These are phyloP conservation scores for Setomelanomma holmii DNA, from an alignment of 2,329 filamentous ascomycete genomes.

Conservation along the genomic window DNA sequence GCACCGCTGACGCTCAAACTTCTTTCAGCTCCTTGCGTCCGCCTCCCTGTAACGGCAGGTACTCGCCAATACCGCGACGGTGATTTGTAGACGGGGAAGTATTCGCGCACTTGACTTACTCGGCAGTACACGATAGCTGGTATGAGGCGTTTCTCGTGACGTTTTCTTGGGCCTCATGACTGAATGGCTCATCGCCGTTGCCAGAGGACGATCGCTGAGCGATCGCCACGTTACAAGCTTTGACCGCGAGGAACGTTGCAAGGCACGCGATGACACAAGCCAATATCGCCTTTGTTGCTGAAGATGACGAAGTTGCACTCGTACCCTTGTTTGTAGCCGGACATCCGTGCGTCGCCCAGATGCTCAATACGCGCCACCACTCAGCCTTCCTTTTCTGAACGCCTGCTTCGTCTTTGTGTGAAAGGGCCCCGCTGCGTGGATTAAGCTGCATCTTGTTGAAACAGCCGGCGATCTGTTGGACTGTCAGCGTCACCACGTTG, in stretches of 20 bases:
- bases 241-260: slow-evolving; percentile 15
- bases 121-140: slow-evolving; percentile 12
- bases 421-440: slow-evolving; percentile 2
- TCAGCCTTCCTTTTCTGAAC: slow-evolving; percentile 14
- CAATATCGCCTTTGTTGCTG: slow-evolving; percentile 34
- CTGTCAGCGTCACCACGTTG: slow-evolving; percentile 22
- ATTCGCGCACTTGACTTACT: slow-evolving; percentile 1
- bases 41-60: slow-evolving; percentile 20
- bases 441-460: slow-evolving; percentile 15
- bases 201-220: slow-evolving; percentile 21
- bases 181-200: slow-evolving; percentile 12
- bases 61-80: slow-evolving; percentile 15
- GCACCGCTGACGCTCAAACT: slow-evolving; percentile 26
- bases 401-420: slow-evolving; percentile 5
- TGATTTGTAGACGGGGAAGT: slow-evolving; percentile 2
- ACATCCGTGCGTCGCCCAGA: slow-evolving; percentile 21
- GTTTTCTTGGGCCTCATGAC: slow-evolving; percentile 23
- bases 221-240: slow-evolving; percentile 27
- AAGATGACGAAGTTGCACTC: slow-evolving; percentile 36
- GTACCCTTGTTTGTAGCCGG: slow-evolving; percentile 31
- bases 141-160: slow-evolving; percentile 16
- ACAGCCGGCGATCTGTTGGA: slow-evolving; percentile 2
- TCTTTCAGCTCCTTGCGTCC: slow-evolving; percentile 28
- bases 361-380: slow-evolving; percentile 13
- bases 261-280: slow-evolving; percentile 34